Evolutionary conservation across 2,329 filamentous ascomycete species (phyloP).

Genomic region (Raffaelea albimanens): DNA sequence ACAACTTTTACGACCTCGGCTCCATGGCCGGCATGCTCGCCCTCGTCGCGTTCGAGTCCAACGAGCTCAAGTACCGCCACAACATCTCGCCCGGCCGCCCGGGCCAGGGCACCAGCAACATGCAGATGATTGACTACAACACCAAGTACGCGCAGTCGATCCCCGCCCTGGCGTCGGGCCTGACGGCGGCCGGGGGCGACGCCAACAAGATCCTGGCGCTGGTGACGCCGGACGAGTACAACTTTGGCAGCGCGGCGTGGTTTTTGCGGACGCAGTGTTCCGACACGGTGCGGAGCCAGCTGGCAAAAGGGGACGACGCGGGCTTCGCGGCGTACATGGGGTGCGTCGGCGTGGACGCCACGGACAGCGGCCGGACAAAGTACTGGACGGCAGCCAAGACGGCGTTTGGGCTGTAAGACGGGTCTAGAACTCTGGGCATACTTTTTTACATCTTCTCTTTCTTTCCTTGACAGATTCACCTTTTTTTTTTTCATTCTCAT

Average conservation of each 20-base stretch:
- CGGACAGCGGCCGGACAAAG: slow-evolving; percentile 21
- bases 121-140: slow-evolving; percentile 35
- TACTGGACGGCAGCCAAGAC: slow-evolving; percentile 37
- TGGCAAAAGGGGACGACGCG: slow-evolving; percentile 27
- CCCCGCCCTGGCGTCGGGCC: slow-evolving; percentile 22
- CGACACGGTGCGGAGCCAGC: slow-evolving; percentile 19
- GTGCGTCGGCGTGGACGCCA: too few relatives aligned
- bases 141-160: slow-evolving; percentile 36
- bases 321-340: slow-evolving; percentile 37
- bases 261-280: slow-evolving; percentile 37
- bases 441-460: too few relatives aligned
- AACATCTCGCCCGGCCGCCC: slow-evolving; percentile 46
- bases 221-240: slow-evolving; percentile 38
- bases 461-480: too few relatives aligned
- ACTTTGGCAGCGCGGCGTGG: slow-evolving; percentile 45
- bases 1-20: slow-evolving; percentile 42
- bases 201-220: slow-evolving; percentile 33
- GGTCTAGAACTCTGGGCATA: neutral
- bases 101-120: slow-evolving; percentile 61
- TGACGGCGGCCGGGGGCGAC: slow-evolving; percentile 19
- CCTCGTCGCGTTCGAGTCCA: slow-evolving; percentile 64
- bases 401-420: slow-evolving; percentile 32
- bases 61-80: slow-evolving; percentile 59
- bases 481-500: too few relatives aligned
- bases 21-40: slow-evolving; percentile 63